Percentiles rank a stretch among this genome's conserved stretches.
phyloP scores from a whole-genome alignment of 2,329 filamentous ascomycete genomes.

The Lasiodiplodia sp. region DNA sequence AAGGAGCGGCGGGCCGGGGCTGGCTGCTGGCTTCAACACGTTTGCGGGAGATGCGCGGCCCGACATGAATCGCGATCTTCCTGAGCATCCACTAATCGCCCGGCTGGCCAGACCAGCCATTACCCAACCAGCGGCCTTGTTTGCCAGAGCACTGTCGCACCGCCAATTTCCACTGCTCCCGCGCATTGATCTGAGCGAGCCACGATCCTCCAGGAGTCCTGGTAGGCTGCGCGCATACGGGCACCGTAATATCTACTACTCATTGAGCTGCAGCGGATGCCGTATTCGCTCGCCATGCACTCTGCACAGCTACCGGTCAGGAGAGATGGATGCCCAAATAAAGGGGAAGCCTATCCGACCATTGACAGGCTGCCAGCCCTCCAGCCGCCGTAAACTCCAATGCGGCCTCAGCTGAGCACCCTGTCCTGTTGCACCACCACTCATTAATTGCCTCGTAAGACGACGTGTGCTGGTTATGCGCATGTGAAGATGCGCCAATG shows the following conservation, averaged over 20 bases:
- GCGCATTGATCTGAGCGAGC: slow-evolving; percentile 19
- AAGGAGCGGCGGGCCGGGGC: slow-evolving; percentile 22
- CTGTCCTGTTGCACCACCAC: background rate
- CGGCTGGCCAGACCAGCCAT: slow-evolving; percentile 2
- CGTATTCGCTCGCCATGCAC: slow-evolving; percentile 18
- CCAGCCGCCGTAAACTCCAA: background rate
- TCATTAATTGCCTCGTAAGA: slow-evolving; percentile 6
- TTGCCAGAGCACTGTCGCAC: slow-evolving; percentile 15
- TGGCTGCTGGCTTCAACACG: slow-evolving; percentile 23
- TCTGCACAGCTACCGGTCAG: slow-evolving; percentile 2
- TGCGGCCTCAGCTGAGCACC: slow-evolving; percentile 13
- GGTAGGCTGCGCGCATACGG: slow-evolving; percentile 12
- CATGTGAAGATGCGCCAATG: background rate
- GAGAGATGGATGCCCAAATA: slow-evolving; percentile 19
- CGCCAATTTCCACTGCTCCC: slow-evolving; percentile 14
- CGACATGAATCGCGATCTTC: slow-evolving; percentile 27
- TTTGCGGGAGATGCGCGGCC: slow-evolving; percentile 23
- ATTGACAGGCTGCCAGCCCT: slow-evolving; percentile 5
- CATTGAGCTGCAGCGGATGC: slow-evolving; percentile 22
- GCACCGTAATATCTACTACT: slow-evolving; percentile 19
- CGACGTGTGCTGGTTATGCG: background rate
- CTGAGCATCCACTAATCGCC: slow-evolving; percentile 13
- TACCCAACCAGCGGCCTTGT: slow-evolving; percentile 19
- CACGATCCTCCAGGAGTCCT: slow-evolving; percentile 6
- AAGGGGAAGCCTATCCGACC: slow-evolving; percentile 6